Percentiles rank a stretch among this genome's conserved stretches.
Conservation (phyloP, 495 filamentous ascomycete species). For the Trichoderma orchidacearum region DNA sequence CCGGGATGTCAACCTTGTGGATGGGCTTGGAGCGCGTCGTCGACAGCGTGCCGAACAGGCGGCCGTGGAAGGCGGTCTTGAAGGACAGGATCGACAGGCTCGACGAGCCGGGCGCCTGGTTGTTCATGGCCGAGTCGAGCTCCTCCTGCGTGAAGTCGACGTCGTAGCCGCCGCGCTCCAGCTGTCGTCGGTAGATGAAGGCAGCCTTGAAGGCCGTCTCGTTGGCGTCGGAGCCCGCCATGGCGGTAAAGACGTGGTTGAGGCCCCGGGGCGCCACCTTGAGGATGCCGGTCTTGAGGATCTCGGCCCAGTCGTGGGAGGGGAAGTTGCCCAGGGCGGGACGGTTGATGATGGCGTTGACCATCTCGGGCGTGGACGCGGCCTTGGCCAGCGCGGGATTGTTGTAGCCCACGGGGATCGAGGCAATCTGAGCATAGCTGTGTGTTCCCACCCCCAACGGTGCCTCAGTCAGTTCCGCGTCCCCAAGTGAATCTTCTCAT, state of each 20-base stretch:
- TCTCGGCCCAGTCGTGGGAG: conserved; percentile 71
- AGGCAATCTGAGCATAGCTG: conserved; percentile 90
- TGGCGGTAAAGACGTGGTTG: conserved; percentile 92
- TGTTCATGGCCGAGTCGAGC: conserved; percentile 65
- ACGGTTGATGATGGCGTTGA: conserved; percentile 75
- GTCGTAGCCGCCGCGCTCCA: conserved; percentile 68
- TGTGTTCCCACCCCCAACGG: too few species aligned
- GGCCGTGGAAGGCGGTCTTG: conserved; percentile 88
- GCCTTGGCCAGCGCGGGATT: conserved; percentile 67
- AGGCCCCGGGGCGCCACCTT: conserved; percentile 82
- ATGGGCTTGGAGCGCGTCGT: conserved; percentile 95
- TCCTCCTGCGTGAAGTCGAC: conserved; percentile 82
- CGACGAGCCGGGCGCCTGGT: conserved; percentile 71
- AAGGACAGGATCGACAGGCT: conserved; percentile 86
- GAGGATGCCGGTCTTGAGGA: conserved; percentile 79
- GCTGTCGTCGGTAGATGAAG: conserved; percentile 91
- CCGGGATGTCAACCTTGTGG: conserved; percentile 96
- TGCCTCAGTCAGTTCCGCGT: too few species aligned
- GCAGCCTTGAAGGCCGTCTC: conserved; percentile 99
- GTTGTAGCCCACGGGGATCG: conserved; percentile 94
- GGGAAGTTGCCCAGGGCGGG: conserved; percentile 97
- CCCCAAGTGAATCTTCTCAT: too few species aligned
- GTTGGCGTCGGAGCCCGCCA: conserved; percentile 93
- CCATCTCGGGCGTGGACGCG: conserved; percentile 66
- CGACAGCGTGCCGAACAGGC: conserved; percentile 81